A percentile compares a stretch with the other conserved stretches of the same genome.
These are phyloP conservation scores for Berberis thunbergii DNA, from an alignment of 164 flowering plant species.

Conservation along the genomic window DNA sequence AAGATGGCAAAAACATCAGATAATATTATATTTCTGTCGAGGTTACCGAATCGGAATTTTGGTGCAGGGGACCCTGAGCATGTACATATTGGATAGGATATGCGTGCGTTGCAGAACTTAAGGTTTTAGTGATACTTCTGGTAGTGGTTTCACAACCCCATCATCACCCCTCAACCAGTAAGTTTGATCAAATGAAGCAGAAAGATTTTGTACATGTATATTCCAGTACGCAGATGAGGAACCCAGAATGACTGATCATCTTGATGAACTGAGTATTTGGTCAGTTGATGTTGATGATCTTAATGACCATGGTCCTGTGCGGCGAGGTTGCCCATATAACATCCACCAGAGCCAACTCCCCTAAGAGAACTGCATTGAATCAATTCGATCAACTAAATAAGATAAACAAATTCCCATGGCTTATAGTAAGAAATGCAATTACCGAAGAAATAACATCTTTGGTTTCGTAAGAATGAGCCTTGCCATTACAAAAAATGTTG, in stretches of 20 bases:
- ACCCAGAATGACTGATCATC: slow-evolving; percentile 29
- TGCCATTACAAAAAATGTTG: no score
- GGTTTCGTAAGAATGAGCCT: no score
- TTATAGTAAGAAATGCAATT: no score
- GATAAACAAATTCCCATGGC: no score
- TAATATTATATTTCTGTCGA: no score
- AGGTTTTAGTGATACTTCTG: not conserved
- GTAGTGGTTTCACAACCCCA: slow-evolving; percentile 38
- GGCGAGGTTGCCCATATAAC: not conserved
- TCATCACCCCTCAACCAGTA: slow-evolving; percentile 51
- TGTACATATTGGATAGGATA: no score
- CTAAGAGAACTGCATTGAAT: slow-evolving; percentile 8
- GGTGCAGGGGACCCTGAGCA: no score
- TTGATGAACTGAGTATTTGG: not conserved
- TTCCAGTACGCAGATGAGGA: slow-evolving; percentile 63
- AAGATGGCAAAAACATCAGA: no score
- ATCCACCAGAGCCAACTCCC: slow-evolving; percentile 3
- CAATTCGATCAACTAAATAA: not conserved
- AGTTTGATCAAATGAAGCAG: slow-evolving; percentile 30
- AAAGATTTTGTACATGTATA: slow-evolving; percentile 41
- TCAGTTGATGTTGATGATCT: not conserved
- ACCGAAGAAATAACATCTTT: no score
- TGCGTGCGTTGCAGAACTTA: no score
- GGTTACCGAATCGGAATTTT: no score
- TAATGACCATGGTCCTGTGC: not conserved